Percentiles rank a stretch among this genome's conserved stretches.
phyloP scores from a whole-genome alignment of 805 yeast species.

The Monosporozyma solicola region DNA sequence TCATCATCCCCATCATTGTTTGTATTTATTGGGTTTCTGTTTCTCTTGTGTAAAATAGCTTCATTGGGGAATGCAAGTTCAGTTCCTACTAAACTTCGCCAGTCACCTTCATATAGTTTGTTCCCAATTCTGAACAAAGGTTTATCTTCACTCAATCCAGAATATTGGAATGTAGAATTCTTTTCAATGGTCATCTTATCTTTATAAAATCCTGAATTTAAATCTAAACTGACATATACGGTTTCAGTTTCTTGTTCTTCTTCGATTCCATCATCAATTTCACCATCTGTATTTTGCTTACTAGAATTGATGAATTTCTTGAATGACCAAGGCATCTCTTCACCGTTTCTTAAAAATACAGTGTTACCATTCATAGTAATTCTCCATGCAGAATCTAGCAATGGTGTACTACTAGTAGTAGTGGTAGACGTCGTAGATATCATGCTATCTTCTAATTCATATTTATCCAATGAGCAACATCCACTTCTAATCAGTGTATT shows the following conservation, averaged over 20 bases:
- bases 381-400: conserved; percentile 40
- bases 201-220: conserved; percentile 34
- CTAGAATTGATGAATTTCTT: conserved; percentile 26
- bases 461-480: conserved; percentile 75
- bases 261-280: background rate
- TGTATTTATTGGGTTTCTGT: background rate
- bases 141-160: conserved; percentile 45
- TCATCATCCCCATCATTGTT: background rate
- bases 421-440: conserved; percentile 5
- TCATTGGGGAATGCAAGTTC: conserved; percentile 39
- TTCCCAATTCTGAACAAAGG: conserved; percentile 54
- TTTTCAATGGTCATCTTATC: conserved; percentile 28
- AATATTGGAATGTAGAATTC: conserved; percentile 39
- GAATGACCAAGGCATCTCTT: conserved; percentile 93
- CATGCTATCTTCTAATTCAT: conserved; percentile 22
- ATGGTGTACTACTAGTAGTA: background rate
- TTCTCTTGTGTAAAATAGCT: conserved; percentile 14
- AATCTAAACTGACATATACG: conserved; percentile 46
- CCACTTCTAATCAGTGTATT: conserved; percentile 58
- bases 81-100: conserved; percentile 76
- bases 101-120: conserved; percentile 58
- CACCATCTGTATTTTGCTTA: conserved; percentile 20
- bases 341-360: conserved; percentile 63
- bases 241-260: conserved; percentile 34
- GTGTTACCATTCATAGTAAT: conserved; percentile 64